Evolutionary conservation across 2,329 filamentous ascomycete species (phyloP), one percentile per base, ranked within the genome.

Genomic region (Cercospora citrullina): DNA sequence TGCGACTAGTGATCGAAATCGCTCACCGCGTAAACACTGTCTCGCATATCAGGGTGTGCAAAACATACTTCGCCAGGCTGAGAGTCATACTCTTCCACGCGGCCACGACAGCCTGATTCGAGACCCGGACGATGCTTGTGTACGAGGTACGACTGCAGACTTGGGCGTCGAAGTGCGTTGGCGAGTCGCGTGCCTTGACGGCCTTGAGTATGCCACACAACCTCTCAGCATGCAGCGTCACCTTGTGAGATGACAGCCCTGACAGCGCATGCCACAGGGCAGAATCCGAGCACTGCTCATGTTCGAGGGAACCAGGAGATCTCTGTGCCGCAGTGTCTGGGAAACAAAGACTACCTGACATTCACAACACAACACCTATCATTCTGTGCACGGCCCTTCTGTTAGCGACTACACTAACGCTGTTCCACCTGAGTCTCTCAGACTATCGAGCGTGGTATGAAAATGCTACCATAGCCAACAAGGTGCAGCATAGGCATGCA

Each of bases 401-500:
- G 23, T 28, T 53, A 53, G 21, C 14, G 21, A 53, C 48, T 53
- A 16, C 48, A 28, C 48, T 28, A 53, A 23, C 30, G 48, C 23
- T 53, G 48, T 53, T 23, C 48, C 23, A 53, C 12, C 23, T 53
- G 21, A 53, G 12, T 53, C 21, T 28, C 16, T 5, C 48, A 53
- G 48, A 28, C 48, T 53, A 30, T 53, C 21, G 48, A 28, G 48
- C 12, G 21, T 53, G 48, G 48, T 53, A 53, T 53, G 48, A 16
- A 12, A 28, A 53, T 53, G 48, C 6, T 30, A 28, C 48, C 48
- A 53, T 8, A 28, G 48, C 23, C 48, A 23, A 21, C 42, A 48
- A 48, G 42, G n/a, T 48, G 42, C 42, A 26, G 48, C 48, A 53
- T 53, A 53, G 48, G 48, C 48, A 53, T 53, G 48, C 48, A 53